Percentiles rank a stretch among this genome's conserved stretches.
Evolutionary conservation across 495 filamentous ascomycete genomes (phyloP).

Genomic region (Penicillium pulvis): DNA sequence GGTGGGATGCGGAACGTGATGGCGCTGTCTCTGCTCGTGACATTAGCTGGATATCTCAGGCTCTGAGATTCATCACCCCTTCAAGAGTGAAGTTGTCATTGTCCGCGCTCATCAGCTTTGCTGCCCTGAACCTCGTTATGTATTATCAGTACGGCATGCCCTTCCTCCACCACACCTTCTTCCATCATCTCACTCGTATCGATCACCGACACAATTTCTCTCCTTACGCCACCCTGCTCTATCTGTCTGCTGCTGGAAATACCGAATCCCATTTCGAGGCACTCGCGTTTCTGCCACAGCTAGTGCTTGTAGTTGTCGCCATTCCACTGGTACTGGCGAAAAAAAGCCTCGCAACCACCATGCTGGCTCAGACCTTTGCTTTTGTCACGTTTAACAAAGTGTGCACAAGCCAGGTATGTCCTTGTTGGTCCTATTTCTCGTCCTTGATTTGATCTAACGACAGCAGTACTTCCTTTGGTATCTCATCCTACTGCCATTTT

Average conservation of each 20-base stretch:
- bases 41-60: conserved; percentile 14
- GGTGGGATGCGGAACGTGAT: conserved; percentile 65
- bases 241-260: conserved; percentile 69
- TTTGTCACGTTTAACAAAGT: conserved; percentile 99
- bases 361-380: conserved; percentile 98
- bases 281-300: conserved; percentile 84
- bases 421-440: background rate
- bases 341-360: conserved; percentile 76
- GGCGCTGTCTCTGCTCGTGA: conserved; percentile 11
- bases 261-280: conserved; percentile 63
- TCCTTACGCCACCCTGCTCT: conserved; percentile 89
- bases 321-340: conserved; percentile 83
- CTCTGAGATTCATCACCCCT: conserved; percentile 60
- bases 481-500: conserved; percentile 86
- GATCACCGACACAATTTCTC: conserved; percentile 99
- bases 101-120: conserved; percentile 69
- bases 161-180: conserved; percentile 86
- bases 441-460: conserved; percentile 1
- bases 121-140: conserved; percentile 73
- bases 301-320: conserved; percentile 71
- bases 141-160: conserved; percentile 67
- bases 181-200: conserved; percentile 89
- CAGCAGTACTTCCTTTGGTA: conserved; percentile 98
- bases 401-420: conserved; percentile 86
- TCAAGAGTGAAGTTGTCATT: conserved; percentile 62